phyloP scores from a whole-genome alignment of 495 filamentous ascomycete genomes.

The Recurvomyces mirabilis region DNA sequence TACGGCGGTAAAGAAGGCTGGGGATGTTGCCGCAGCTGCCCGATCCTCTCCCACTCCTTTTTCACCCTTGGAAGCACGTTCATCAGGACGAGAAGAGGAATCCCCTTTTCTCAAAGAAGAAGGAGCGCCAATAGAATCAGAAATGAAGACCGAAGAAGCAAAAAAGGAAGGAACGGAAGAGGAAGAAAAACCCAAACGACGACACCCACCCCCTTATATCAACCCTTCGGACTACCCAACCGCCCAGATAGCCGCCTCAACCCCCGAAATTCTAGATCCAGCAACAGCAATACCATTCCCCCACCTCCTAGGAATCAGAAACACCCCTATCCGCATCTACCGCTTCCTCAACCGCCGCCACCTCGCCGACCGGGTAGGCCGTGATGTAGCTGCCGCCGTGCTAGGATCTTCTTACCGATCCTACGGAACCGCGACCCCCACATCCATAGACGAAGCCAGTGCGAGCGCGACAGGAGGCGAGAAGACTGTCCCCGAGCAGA shows the following conservation, averaged over 20 bases:
- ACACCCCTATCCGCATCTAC: conserved; percentile 74
- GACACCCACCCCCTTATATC: conserved; percentile 51
- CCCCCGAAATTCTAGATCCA: conserved; percentile 53
- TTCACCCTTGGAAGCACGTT: conserved; percentile 1
- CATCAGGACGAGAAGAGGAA: too few relatives aligned
- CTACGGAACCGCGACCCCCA: conserved; percentile 25
- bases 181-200: conserved; percentile 44
- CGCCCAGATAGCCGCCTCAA: conserved; percentile 44
- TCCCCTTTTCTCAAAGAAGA: too few relatives aligned
- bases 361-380: conserved; percentile 77
- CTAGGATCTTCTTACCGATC: conserved; percentile 48
- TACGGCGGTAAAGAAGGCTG: conserved; percentile 17
- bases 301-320: conserved; percentile 85
- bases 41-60: background rate
- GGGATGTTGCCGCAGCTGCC: conserved; percentile 20
- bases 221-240: conserved; percentile 55
- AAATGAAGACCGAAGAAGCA: conserved; percentile 28
- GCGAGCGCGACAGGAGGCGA: conserved; percentile 1
- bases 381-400: conserved; percentile 76
- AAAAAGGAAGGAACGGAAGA: too few relatives aligned
- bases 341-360: conserved; percentile 80
- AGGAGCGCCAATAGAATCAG: background rate
- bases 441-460: conserved; percentile 17
- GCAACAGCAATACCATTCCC: conserved; percentile 66
- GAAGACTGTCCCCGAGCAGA: conserved; percentile 49